Conservation (phyloP, 371 early-diverging fungal genomes). For the Syncephalastrum monosporum region DNA sequence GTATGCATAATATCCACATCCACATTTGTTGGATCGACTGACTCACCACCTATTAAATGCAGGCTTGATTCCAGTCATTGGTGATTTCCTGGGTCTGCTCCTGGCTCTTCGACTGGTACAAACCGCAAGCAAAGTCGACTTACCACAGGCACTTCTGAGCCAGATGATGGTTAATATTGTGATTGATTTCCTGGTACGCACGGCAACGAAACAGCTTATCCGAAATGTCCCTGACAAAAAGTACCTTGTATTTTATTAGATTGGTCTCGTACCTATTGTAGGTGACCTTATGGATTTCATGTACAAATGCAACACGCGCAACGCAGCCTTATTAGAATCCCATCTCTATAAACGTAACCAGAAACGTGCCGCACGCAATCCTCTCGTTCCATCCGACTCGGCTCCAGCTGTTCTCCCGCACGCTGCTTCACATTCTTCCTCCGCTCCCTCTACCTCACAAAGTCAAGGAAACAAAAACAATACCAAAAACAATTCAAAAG, state of each 20-base stretch:
- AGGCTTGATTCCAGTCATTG: conserved; percentile 31
- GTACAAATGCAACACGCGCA: conserved; percentile 51
- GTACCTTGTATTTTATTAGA: conserved; percentile 11
- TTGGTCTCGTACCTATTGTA: conserved; percentile 46
- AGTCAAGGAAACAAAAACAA: no score
- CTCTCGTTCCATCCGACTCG: no score
- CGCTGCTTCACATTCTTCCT: no score
- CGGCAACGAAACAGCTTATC: no score
- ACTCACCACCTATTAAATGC: not conserved
- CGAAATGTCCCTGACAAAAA: not conserved
- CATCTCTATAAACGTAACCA: conserved; percentile 31
- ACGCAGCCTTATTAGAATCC: conserved; percentile 40
- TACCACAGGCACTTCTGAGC: conserved; percentile 16
- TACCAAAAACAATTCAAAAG: no score
- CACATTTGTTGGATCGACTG: not conserved
- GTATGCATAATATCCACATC: conserved; percentile 9
- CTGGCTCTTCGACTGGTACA: conserved; percentile 24
- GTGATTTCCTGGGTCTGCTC: conserved; percentile 31
- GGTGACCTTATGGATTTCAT: conserved; percentile 50
- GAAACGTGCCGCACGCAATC: conserved; percentile 5
- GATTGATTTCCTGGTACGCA: conserved; percentile 28
- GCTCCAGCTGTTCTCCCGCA: no score
- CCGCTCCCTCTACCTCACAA: no score
- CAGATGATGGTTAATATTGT: conserved; percentile 33
- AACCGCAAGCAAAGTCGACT: conserved; percentile 16